These are phyloP conservation scores for Pezicula neosporulosa DNA, from an alignment of 2,329 filamentous ascomycete species.

Conservation along the genomic window DNA sequence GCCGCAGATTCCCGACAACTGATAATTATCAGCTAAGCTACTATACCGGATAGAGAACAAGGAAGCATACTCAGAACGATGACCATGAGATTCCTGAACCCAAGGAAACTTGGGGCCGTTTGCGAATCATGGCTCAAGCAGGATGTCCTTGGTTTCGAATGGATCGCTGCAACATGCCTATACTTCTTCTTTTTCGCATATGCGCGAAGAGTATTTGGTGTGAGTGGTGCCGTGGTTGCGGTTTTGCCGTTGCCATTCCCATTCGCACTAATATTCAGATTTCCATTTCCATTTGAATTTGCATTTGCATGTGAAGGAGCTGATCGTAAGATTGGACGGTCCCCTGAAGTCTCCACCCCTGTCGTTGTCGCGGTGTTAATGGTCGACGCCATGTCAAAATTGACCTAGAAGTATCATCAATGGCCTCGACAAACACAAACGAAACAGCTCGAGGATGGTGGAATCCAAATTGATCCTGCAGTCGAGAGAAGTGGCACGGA, in stretches of 20 bases:
- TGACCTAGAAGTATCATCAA: constrained; percentile 3
- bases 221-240: not conserved
- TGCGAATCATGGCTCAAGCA: constrained; percentile 82
- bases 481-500: no score
- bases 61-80: constrained; percentile 70
- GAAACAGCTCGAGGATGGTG: no score
- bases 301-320: constrained; percentile 18
- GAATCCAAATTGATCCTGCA: no score
- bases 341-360: constrained; percentile 11
- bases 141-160: constrained; percentile 68
- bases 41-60: not conserved
- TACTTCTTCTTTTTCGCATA: constrained; percentile 66
- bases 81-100: constrained; percentile 95
- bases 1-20: constrained; percentile 89
- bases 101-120: constrained; percentile 77
- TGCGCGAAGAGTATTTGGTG: constrained; percentile 12
- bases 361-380: constrained; percentile 21
- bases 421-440: no score
- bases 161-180: constrained; percentile 86
- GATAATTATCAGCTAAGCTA: constrained; percentile 11
- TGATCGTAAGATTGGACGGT: constrained; percentile 16
- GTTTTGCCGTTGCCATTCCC: constrained; percentile 1
- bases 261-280: constrained; percentile 3
- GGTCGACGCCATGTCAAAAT: constrained; percentile 14
- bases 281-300: constrained; percentile 11